Conservation (phyloP, 179 eudicot species). For the Camellia oleifera region DNA sequence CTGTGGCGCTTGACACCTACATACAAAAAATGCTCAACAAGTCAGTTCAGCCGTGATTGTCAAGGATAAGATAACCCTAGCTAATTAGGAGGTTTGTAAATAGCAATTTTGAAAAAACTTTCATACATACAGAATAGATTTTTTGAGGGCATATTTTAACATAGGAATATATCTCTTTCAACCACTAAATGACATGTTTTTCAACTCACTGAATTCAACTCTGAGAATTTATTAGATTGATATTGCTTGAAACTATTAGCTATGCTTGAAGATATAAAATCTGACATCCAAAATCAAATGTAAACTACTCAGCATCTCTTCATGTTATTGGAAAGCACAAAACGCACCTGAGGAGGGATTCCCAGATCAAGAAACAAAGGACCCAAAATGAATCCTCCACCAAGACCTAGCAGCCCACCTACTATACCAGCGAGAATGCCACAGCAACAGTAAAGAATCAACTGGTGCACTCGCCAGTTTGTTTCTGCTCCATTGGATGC, state of each 20-base stretch:
- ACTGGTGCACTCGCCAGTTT: slow-evolving; percentile 39
- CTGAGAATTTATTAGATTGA: too few relatives aligned
- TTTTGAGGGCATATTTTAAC: too few relatives aligned
- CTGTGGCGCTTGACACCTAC: slow-evolving; percentile 78
- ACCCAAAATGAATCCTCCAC: slow-evolving; percentile 68
- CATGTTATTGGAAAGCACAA: neutral
- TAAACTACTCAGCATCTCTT: neutral
- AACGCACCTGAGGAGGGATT: slow-evolving; percentile 64
- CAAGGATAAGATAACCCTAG: neutral
- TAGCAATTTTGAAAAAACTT: too few relatives aligned
- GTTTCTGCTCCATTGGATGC: slow-evolving; percentile 43
- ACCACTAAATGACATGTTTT: too few relatives aligned
- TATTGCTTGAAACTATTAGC: too few relatives aligned
- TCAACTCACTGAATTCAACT: too few relatives aligned
- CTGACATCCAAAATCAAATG: neutral
- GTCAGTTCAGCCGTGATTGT: neutral
- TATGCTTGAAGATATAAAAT: neutral
- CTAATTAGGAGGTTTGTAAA: neutral
- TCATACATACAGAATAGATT: too few relatives aligned
- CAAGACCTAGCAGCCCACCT: slow-evolving; percentile 74
- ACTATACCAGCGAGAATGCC: slow-evolving; percentile 60
- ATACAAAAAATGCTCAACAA: neutral
- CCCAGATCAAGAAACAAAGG: slow-evolving; percentile 67
- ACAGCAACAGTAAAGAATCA: slow-evolving; percentile 39
- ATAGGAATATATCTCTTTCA: too few relatives aligned